Conservation (phyloP, 495 filamentous ascomycete species). For the Massariosphaeria phaeospora region DNA sequence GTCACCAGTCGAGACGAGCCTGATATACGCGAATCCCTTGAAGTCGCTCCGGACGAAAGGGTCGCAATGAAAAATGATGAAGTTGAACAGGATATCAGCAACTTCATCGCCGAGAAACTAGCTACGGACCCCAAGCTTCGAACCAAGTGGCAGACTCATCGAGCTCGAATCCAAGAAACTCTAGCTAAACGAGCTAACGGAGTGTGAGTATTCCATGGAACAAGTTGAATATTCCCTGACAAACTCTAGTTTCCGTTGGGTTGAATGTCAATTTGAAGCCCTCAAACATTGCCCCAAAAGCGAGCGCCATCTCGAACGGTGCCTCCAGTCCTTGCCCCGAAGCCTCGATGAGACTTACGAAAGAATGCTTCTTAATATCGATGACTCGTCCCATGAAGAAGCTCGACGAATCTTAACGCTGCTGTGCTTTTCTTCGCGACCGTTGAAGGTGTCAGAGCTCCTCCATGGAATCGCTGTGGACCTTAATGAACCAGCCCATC, state of each 20-base stretch:
- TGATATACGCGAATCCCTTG: constrained; percentile 39
- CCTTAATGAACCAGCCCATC: background rate
- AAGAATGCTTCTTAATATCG: constrained; percentile 37
- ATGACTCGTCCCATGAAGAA: constrained; percentile 28
- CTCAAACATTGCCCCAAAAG: constrained; percentile 33
- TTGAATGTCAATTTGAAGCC: constrained; percentile 41
- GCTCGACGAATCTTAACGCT: constrained; percentile 37
- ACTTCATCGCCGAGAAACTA: constrained; percentile 37
- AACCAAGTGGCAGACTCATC: constrained; percentile 33
- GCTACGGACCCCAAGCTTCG: constrained; percentile 32
- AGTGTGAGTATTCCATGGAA: constrained; percentile 36
- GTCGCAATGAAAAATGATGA: constrained; percentile 33
- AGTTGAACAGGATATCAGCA: constrained; percentile 36
- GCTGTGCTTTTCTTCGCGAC: constrained; percentile 36
- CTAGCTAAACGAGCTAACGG: constrained; percentile 36
- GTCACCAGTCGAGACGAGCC: constrained; percentile 41
- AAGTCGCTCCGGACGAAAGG: constrained; percentile 21
- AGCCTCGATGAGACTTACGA: constrained; percentile 42
- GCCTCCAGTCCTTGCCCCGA: constrained; percentile 37
- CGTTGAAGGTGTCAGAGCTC: constrained; percentile 38
- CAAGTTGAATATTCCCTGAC: constrained; percentile 8
- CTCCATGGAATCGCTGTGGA: constrained; percentile 37
- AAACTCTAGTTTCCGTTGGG: constrained; percentile 41
- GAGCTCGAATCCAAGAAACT: constrained; percentile 34
- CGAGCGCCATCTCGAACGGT: constrained; percentile 34